phyloP scores from a whole-genome alignment of 257 asterid species.

The Primulina tabacum region DNA sequence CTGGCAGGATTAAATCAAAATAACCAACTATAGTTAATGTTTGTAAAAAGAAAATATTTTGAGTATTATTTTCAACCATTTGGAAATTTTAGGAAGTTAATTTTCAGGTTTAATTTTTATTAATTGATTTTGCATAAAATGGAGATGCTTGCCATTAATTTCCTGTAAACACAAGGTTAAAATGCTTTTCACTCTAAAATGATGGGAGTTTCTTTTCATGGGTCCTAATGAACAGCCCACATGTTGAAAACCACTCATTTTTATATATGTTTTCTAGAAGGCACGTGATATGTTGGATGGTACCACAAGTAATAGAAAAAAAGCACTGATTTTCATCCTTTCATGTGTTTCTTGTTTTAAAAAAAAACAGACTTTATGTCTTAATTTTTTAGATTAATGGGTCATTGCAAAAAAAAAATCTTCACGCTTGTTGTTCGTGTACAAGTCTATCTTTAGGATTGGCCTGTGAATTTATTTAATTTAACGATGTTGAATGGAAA shows the following conservation, averaged over 20 bases:
- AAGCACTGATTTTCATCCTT: not conserved
- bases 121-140: not conserved
- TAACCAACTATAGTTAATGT: not conserved
- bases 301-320: not conserved
- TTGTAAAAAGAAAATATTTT: not conserved
- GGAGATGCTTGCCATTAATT: too few relatives aligned
- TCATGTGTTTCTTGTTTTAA: too few relatives aligned
- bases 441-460: not conserved
- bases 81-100: not conserved
- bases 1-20: not conserved
- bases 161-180: not conserved
- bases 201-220: constrained; percentile 1
- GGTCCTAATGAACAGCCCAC: constrained; percentile 2
- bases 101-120: not conserved
- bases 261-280: not conserved
- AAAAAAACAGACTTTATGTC: not conserved
- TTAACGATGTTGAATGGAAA: constrained; percentile 1
- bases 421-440: not conserved
- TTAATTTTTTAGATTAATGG: not conserved
- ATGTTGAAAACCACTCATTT: not conserved
- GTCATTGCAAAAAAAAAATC: not conserved
- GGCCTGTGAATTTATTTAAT: not conserved
- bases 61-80: constrained; percentile 1
- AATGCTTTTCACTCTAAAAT: not conserved
- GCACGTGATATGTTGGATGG: not conserved